phyloP scores from a whole-genome alignment of 169 alveolate genomes.

The Eimeria necatrix region DNA sequence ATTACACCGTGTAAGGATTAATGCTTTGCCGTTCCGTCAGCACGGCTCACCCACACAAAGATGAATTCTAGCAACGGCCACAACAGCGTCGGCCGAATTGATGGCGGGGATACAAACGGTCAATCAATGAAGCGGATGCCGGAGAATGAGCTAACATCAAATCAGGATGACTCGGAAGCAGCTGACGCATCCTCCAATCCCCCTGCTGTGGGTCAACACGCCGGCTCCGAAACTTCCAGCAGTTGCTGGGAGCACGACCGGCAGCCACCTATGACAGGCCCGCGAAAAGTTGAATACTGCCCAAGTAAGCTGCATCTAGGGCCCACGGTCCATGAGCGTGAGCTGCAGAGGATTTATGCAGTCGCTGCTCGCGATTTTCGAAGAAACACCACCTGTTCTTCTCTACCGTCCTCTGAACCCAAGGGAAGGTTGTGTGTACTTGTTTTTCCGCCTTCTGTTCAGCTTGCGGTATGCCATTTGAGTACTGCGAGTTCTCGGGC shows the following conservation, averaged over 20 bases:
- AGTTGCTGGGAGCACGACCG: slow-evolving; percentile 30
- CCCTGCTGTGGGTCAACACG: background rate
- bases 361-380: too few relatives aligned
- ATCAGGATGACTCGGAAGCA: background rate
- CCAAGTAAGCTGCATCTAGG: slow-evolving; percentile 18
- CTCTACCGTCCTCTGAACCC: background rate
- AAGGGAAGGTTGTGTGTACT: too few relatives aligned
- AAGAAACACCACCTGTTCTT: background rate
- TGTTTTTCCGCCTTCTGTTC: too few relatives aligned
- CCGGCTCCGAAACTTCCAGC: background rate
- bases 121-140: background rate
- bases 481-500: slow-evolving; percentile 73
- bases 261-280: slow-evolving; percentile 59
- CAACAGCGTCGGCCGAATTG: background rate
- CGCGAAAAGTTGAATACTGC: slow-evolving; percentile 60
- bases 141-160: background rate
- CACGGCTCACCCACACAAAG: background rate
- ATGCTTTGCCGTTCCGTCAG: background rate
- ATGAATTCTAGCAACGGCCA: slow-evolving; percentile 46
- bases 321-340: background rate
- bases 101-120: too few relatives aligned
- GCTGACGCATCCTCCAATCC: background rate
- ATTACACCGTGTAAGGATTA: background rate
- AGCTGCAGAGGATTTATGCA: background rate
- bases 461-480: slow-evolving; percentile 70